These are phyloP conservation scores for Zelonia costaricensis DNA, from an alignment of 208 protist genomes.

Conservation along the genomic window DNA sequence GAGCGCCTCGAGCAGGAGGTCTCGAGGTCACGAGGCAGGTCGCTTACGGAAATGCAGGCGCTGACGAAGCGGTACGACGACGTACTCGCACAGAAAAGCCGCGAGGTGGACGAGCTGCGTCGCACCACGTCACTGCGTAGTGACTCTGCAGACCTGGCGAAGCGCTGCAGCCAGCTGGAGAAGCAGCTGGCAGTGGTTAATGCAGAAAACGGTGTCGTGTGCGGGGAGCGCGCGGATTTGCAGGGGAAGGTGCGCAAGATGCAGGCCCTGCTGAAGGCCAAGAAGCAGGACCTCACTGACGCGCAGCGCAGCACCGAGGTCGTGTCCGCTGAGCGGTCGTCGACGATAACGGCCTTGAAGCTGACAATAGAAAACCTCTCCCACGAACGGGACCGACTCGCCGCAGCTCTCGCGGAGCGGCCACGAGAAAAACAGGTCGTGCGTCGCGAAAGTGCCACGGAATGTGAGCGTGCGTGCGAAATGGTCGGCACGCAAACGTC, in stretches of 20 bases:
- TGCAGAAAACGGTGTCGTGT: constrained; percentile 62
- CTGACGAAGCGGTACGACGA: constrained; percentile 46
- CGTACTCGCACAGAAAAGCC: constrained; percentile 52
- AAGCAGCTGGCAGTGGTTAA: constrained; percentile 68
- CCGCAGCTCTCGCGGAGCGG: neutral
- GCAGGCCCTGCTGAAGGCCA: constrained; percentile 43
- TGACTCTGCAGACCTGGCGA: constrained; percentile 42
- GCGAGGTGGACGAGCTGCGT: constrained; percentile 29
- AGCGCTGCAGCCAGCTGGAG: constrained; percentile 62
- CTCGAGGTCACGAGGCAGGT: constrained; percentile 26
- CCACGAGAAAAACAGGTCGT: neutral
- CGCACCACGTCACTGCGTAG: constrained; percentile 23
- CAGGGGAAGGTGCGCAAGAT: constrained; percentile 55
- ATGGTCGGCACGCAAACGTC: constrained; percentile 22
- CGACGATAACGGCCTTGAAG: constrained; percentile 18
- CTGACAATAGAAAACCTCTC: constrained; percentile 21
- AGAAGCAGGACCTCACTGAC: constrained; percentile 37
- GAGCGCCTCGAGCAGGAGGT: constrained; percentile 69
- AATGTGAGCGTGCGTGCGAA: neutral
- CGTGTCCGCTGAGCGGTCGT: constrained; percentile 7
- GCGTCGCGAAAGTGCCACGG: neutral
- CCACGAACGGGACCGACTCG: constrained; percentile 9
- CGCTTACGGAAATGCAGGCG: constrained; percentile 25
- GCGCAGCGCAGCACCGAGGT: constrained; percentile 25
- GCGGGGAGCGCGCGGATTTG: constrained; percentile 59